Evolutionary conservation across 1,284 basidiomycete genomes (phyloP).

Genomic region (Cutaneotrichosporon cavernicola): DNA sequence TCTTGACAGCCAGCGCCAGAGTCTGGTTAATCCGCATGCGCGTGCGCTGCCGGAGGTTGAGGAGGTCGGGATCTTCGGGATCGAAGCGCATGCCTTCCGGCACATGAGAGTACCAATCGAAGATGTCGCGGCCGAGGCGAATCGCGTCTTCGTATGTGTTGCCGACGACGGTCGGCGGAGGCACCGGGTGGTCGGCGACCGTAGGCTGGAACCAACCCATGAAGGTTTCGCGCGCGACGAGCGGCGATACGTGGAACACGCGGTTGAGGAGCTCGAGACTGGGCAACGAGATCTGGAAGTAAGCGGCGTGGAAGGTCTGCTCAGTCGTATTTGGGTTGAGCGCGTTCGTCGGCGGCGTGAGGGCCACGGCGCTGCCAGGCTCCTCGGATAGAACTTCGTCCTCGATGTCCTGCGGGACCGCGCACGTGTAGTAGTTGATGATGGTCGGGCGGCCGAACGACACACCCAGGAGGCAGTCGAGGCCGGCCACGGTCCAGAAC

Average conservation of each 20-base stretch:
- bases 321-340: conserved; percentile 41
- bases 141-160: conserved; percentile 51
- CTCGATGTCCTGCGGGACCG: conserved; percentile 46
- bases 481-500: conserved; percentile 52
- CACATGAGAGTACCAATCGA: conserved; percentile 47
- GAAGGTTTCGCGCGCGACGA: conserved; percentile 38
- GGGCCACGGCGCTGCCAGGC: conserved; percentile 38
- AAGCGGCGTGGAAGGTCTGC: conserved; percentile 50
- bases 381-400: conserved; percentile 46
- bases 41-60: conserved; percentile 28
- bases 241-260: conserved; percentile 45
- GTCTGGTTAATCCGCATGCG: conserved; percentile 44
- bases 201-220: conserved; percentile 48
- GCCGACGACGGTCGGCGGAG: conserved; percentile 16
- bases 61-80: conserved; percentile 37
- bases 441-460: conserved; percentile 49
- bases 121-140: conserved; percentile 48
- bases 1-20: conserved; percentile 48
- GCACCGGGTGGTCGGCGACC: conserved; percentile 16
- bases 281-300: conserved; percentile 51
- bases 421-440: conserved; percentile 50
- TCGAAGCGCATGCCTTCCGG: conserved; percentile 48
- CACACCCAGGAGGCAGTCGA: conserved; percentile 49
- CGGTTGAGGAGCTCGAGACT: conserved; percentile 50
- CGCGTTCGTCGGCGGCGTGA: conserved; percentile 35